Evolutionary conservation across 228 moss, liverwort and hornwort species (phyloP).

Genomic region (Sphagnum fallax): DNA sequence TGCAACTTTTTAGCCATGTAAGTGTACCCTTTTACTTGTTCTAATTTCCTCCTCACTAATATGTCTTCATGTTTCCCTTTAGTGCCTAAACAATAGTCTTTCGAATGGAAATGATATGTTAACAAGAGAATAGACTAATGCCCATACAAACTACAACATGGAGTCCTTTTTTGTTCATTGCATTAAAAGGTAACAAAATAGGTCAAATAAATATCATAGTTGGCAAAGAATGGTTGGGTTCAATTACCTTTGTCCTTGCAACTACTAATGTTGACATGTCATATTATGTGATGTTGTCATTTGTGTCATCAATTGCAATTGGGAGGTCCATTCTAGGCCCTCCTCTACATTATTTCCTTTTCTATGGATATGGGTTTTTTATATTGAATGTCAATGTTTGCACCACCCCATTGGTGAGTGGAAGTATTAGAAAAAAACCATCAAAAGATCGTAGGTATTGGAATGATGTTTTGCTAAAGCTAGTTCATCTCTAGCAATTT

Average conservation of each 20-base stretch:
- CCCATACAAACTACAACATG: constrained; percentile 63
- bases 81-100: not conserved
- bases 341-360: not conserved
- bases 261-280: constrained; percentile 49
- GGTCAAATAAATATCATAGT: constrained; percentile 16
- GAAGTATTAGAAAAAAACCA: no score
- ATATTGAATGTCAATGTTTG: no score
- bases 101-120: not conserved
- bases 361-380: no score
- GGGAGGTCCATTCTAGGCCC: constrained; percentile 44
- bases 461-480: no score
- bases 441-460: no score
- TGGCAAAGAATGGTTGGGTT: constrained; percentile 70
- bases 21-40: constrained; percentile 7
- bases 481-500: no score
- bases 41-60: not conserved
- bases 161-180: constrained; percentile 87
- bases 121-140: constrained; percentile 65
- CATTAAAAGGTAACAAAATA: constrained; percentile 24
- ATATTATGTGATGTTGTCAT: constrained; percentile 46
- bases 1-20: constrained; percentile 81
- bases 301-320: constrained; percentile 74
- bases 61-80: not conserved
- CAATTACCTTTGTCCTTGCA: constrained; percentile 43
- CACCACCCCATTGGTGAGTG: no score